Evolutionary conservation across 257 asterid genomes (phyloP).

Genomic region (Knoxia roxburghii): DNA sequence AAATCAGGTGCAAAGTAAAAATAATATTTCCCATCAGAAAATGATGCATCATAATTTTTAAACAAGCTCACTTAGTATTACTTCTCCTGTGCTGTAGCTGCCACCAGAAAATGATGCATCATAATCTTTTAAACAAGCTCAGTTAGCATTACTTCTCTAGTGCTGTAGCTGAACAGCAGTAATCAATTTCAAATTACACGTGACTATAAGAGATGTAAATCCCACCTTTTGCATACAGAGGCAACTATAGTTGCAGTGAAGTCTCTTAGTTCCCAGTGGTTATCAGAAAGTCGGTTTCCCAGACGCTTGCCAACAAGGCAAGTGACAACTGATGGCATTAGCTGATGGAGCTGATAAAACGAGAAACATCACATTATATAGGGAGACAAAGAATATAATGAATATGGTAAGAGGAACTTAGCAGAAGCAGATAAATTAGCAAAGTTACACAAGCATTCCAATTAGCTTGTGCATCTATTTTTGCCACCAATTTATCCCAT

Average conservation of each 20-base stretch:
- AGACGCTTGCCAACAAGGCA: conserved; percentile 89
- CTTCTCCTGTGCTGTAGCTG: neutral
- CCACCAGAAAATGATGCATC: too few species aligned
- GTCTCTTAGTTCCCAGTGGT: conserved; percentile 90
- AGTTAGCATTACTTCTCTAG: too few species aligned
- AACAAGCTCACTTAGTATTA: neutral
- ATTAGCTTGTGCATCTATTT: conserved; percentile 1
- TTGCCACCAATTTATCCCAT: neutral
- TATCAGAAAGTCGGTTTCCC: conserved; percentile 78
- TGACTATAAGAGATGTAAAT: neutral
- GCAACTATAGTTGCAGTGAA: conserved; percentile 79
- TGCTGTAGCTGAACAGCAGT: neutral
- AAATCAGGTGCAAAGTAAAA: neutral
- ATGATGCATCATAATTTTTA: neutral
- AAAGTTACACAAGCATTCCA: neutral
- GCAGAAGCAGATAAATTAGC: neutral
- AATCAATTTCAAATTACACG: neutral
- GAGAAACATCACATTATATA: conserved; percentile 4
- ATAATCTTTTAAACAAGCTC: too few species aligned
- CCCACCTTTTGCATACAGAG: conserved; percentile 80
- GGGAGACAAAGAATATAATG: conserved; percentile 11
- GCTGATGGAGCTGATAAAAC: conserved; percentile 70
- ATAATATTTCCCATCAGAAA: neutral
- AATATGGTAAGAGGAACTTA: neutral
- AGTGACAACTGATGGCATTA: conserved; percentile 95